These are phyloP conservation scores for Curvularia sp. DNA, from an alignment of 2,329 filamentous ascomycete species.

Conservation along the genomic window DNA sequence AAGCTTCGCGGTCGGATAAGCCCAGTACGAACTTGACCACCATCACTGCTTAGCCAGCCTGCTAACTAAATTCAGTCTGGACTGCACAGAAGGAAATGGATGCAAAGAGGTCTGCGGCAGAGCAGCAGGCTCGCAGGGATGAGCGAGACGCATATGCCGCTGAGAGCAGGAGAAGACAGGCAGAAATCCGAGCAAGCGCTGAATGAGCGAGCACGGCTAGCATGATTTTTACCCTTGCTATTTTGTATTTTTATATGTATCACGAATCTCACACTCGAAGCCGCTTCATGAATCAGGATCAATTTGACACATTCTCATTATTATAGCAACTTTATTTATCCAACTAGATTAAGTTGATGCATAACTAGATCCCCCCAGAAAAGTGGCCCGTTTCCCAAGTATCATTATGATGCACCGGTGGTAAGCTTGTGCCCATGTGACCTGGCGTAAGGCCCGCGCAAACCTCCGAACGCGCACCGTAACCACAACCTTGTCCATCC, in stretches of 20 bases:
- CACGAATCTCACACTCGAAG: constrained; percentile 26
- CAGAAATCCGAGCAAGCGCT: constrained; percentile 45
- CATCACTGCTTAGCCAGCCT: not conserved
- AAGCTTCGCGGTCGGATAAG: constrained; percentile 89
- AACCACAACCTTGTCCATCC: constrained; percentile 24
- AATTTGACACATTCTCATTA: not conserved
- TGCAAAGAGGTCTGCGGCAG: constrained; percentile 35
- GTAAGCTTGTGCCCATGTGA: constrained; percentile 30
- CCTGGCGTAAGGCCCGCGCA: constrained; percentile 29
- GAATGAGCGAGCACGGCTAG: constrained; percentile 22
- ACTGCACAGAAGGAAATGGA: constrained; percentile 45
- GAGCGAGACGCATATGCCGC: constrained; percentile 42
- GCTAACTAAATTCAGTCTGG: constrained; percentile 43
- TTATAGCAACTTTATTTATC: not conserved
- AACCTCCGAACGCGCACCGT: constrained; percentile 24
- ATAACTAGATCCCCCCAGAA: not conserved
- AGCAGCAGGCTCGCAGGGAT: constrained; percentile 38
- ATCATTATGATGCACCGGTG: not conserved
- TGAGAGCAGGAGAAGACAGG: constrained; percentile 42
- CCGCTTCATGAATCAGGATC: not conserved
- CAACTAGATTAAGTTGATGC: not conserved
- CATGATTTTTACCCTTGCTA: constrained; percentile 6
- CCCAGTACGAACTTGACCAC: constrained; percentile 68
- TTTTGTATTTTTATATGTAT: constrained; percentile 29
- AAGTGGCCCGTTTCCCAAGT: not conserved